These are phyloP conservation scores for Phlebiopsis gigantea DNA, from an alignment of 768 basidiomycete genomes.

Conservation along the genomic window DNA sequence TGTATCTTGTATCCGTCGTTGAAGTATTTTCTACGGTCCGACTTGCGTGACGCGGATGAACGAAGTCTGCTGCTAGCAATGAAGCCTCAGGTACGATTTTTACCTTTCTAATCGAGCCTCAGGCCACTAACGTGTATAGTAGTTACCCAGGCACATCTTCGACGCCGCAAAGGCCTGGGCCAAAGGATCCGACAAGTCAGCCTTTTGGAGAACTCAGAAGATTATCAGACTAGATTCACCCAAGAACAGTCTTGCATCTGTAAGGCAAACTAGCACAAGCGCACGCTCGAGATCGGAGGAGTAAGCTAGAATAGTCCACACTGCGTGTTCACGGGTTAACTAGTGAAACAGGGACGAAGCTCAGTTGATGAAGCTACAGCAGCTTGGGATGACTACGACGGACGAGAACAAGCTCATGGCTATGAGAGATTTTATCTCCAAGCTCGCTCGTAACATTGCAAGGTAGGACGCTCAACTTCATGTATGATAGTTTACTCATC, in stretches of 20 bases:
- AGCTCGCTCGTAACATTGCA: slow-evolving; percentile 72
- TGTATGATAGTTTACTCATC: slow-evolving; percentile 1
- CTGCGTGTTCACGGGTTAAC: slow-evolving; percentile 11
- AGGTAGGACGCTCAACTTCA: slow-evolving; percentile 44
- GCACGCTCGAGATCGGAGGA: slow-evolving; percentile 66
- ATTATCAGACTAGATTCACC: slow-evolving; percentile 60
- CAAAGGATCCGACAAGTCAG: slow-evolving; percentile 71
- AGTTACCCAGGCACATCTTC: slow-evolving; percentile 68
- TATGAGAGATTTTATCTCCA: slow-evolving; percentile 84
- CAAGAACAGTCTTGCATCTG: slow-evolving; percentile 62
- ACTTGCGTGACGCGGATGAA: slow-evolving; percentile 71
- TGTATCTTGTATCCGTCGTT: slow-evolving; percentile 93
- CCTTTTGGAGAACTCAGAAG: slow-evolving; percentile 68
- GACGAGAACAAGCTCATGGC: slow-evolving; percentile 87
- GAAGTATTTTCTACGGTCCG: slow-evolving; percentile 79
- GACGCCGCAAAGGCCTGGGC: slow-evolving; percentile 89
- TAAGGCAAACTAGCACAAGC: slow-evolving; percentile 47
- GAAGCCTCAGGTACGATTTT: slow-evolving; percentile 64
- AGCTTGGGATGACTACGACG: slow-evolving; percentile 75
- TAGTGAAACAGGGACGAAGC: slow-evolving; percentile 58
- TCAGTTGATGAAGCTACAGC: slow-evolving; percentile 73
- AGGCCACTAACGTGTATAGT: neutral
- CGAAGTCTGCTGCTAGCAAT: slow-evolving; percentile 68
- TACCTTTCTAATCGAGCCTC: neutral
- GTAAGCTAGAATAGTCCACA: slow-evolving; percentile 37